These are phyloP conservation scores for Hypholoma sublateritium DNA, from an alignment of 768 basidiomycete species.

Conservation along the genomic window DNA sequence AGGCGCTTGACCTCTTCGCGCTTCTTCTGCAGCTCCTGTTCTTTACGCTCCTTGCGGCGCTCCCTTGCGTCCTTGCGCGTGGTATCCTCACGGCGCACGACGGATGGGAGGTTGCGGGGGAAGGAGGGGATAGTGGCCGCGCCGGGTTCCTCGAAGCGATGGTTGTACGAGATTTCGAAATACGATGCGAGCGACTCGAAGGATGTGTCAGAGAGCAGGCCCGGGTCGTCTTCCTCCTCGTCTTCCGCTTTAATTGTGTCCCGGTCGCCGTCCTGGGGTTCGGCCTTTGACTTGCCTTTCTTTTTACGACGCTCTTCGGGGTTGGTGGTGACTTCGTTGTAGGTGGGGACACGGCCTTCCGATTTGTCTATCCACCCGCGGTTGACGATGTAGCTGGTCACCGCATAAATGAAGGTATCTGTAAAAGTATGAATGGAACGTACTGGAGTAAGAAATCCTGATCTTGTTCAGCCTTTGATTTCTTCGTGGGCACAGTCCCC, in stretches of 20 bases:
- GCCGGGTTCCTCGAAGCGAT: conserved; percentile 94
- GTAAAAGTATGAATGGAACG: conserved; percentile 21
- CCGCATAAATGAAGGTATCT: not conserved
- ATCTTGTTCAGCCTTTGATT: conserved; percentile 59
- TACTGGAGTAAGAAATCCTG: conserved; percentile 92
- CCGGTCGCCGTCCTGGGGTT: conserved; percentile 25
- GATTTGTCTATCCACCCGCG: conserved; percentile 95
- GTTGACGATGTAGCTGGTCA: conserved; percentile 86
- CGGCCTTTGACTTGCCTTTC: conserved; percentile 32
- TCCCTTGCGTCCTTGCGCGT: conserved; percentile 85
- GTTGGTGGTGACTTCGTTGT: conserved; percentile 67
- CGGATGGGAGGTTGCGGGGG: conserved; percentile 68
- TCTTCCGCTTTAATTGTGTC: conserved; percentile 25
- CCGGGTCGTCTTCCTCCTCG: conserved; percentile 55
- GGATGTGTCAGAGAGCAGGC: conserved; percentile 31
- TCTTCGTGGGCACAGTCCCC: conserved; percentile 3
- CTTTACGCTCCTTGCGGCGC: conserved; percentile 74
- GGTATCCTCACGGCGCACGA: conserved; percentile 72
- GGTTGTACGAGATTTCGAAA: conserved; percentile 97
- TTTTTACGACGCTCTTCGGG: conserved; percentile 26
- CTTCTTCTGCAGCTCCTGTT: conserved; percentile 69
- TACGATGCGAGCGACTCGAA: conserved; percentile 91
- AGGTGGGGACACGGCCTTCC: conserved; percentile 75
- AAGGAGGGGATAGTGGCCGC: conserved; percentile 53
- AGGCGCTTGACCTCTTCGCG: conserved; percentile 81